A percentile compares a stretch with the other conserved stretches of the same genome.
phyloP scores from a whole-genome alignment of 2,329 filamentous ascomycete species.

The Cercospora janseana region DNA sequence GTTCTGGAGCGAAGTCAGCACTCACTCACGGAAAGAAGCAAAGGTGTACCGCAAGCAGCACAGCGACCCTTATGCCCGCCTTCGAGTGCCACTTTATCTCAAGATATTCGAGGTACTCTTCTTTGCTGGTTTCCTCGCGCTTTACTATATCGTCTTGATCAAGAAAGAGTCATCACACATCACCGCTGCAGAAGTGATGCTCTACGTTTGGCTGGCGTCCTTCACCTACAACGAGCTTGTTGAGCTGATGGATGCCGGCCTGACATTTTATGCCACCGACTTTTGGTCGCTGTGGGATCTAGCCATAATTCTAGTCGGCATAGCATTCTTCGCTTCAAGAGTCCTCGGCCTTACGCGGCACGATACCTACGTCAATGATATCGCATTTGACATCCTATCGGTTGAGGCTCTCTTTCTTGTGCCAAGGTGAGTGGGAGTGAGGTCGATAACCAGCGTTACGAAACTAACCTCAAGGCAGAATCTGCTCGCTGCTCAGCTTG shows the following conservation, averaged over 20 bases:
- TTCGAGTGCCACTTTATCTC: slow-evolving; percentile 78
- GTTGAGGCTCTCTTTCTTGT: slow-evolving; percentile 88
- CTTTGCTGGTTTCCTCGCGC: slow-evolving; percentile 69
- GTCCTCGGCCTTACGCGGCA: slow-evolving; percentile 63
- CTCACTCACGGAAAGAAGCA: slow-evolving; percentile 70
- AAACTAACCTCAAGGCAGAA: slow-evolving; percentile 46
- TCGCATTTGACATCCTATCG: slow-evolving; percentile 84
- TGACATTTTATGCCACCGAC: slow-evolving; percentile 79
- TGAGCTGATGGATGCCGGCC: slow-evolving; percentile 81
- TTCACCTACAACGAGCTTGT: slow-evolving; percentile 78
- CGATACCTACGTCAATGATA: slow-evolving; percentile 64
- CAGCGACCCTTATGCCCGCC: slow-evolving; percentile 70
- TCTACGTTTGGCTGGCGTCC: slow-evolving; percentile 83
- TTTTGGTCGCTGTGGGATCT: slow-evolving; percentile 70
- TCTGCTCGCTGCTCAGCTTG: slow-evolving; percentile 81
- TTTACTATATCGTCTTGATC: slow-evolving; percentile 86
- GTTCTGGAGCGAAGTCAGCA: slow-evolving; percentile 78
- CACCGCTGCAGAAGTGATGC: slow-evolving; percentile 65
- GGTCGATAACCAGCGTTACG: neutral
- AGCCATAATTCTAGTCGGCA: slow-evolving; percentile 37
- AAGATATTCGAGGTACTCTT: slow-evolving; percentile 82
- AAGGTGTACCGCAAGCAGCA: slow-evolving; percentile 68
- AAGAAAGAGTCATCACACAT: slow-evolving; percentile 65
- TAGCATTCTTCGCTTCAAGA: slow-evolving; percentile 65
- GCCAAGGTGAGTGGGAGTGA: slow-evolving; percentile 53